phyloP scores from a whole-genome alignment of 768 basidiomycete genomes.

The Cystoderma amianthinum region DNA sequence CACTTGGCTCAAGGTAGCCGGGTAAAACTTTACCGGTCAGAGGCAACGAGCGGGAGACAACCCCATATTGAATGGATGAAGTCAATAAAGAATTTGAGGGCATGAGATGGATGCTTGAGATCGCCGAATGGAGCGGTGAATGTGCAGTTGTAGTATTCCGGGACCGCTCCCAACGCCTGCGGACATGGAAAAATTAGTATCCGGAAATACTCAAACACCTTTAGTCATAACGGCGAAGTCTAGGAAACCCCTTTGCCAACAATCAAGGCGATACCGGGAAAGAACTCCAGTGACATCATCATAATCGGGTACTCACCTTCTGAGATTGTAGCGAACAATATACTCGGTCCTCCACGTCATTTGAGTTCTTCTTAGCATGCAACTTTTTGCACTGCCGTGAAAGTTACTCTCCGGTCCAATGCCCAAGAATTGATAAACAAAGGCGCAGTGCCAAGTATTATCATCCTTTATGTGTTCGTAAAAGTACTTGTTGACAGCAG shows the following conservation, averaged over 20 bases:
- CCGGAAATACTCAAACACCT: too few relatives aligned
- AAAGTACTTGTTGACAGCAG: constrained; percentile 42
- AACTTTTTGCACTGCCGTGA: constrained; percentile 30
- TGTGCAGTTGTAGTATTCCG: constrained; percentile 56
- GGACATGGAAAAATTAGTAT: constrained; percentile 1
- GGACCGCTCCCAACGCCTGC: constrained; percentile 67
- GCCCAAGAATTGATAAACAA: constrained; percentile 59
- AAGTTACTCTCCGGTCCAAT: constrained; percentile 60
- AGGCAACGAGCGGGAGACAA: constrained; percentile 68
- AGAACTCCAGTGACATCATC: too few relatives aligned
- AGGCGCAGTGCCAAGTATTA: constrained; percentile 75
- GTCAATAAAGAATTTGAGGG: constrained; percentile 48
- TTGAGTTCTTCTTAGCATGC: constrained; percentile 51
- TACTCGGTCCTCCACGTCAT: constrained; percentile 68
- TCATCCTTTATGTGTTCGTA: constrained; percentile 68
- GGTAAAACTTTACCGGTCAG: constrained; percentile 62
- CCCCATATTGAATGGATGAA: constrained; percentile 59
- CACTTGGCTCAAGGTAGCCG: constrained; percentile 64
- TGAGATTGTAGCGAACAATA: constrained; percentile 45
- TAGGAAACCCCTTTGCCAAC: background rate
- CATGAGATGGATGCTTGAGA: constrained; percentile 57
- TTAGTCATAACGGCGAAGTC: background rate
- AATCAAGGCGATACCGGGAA: background rate
- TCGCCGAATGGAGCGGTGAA: constrained; percentile 50
- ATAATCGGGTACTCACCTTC: constrained; percentile 36